Base-by-base conservation (phyloP, 176 grass and related monocot genomes). In the Avena eriantha region DNA sequence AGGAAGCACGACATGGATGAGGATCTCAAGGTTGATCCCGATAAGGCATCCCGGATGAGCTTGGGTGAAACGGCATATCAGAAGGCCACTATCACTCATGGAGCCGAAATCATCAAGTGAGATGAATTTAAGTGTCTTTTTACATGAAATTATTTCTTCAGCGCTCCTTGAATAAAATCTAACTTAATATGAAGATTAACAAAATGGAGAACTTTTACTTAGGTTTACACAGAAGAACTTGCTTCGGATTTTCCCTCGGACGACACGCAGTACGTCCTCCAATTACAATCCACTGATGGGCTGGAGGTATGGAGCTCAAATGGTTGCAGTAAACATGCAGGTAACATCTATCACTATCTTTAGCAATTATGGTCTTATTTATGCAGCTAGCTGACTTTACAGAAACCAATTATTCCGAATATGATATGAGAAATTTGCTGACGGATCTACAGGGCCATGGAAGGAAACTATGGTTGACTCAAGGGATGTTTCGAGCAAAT, bases 401-500 rank as follows among this genome's bases (percentile, higher is more conserved):
- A 0, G 3, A 54, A 35, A n/a, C 13, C 0, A 9, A 35, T 9
- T 21, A 5, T 45, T 71, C 17, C 11, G 10, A 2, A 34, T 10
- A 4, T 82, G 8, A 77, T 26, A 0, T 34, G 10, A 36, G 21
- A 12, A 57, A 60, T 24, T 11, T 26, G 0, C 50, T 84, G 12
- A 12, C 41, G 0, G 36, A 10, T 57, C 35, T 3, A 8, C 24
- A 95, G 92, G 97, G 97, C 0, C 81, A 99, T 80, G 97, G 89
- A 21, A 91, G 89, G 84, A 81, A 91, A 43, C 89, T 99, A 24
- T 96, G 97, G 97, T 36, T 96, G 12, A 94, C 89, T 46, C 90
- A 96, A 19, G 92, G 97, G 21, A 94, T 96, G 90, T 99, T 99
- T 60, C 83, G 85, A 45, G 97, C 94, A 3, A 99, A 96, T 14